Evolutionary conservation across 2,329 filamentous ascomycete species (phyloP).

Genomic region (Pseudomassariella vexata): DNA sequence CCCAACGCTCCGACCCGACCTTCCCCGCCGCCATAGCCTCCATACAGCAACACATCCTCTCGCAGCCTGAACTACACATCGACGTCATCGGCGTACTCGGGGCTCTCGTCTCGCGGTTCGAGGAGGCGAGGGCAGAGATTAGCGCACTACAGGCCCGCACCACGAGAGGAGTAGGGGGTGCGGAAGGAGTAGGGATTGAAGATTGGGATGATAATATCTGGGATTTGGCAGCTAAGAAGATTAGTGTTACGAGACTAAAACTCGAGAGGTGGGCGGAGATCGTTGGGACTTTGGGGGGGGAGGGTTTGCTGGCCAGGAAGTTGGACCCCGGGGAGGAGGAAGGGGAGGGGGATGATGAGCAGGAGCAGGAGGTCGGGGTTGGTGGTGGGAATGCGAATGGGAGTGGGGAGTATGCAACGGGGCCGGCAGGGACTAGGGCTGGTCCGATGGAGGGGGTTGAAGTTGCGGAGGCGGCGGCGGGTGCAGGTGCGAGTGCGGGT

Average conservation of each 20-base stretch:
- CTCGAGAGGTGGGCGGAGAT: slow-evolving; percentile 42
- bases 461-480: background rate
- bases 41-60: slow-evolving; percentile 34
- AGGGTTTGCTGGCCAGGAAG: slow-evolving; percentile 15
- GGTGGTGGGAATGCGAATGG: slow-evolving; percentile 3
- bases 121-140: slow-evolving; percentile 27
- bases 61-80: slow-evolving; percentile 37
- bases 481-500: background rate
- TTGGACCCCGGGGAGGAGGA: slow-evolving; percentile 2
- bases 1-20: slow-evolving; percentile 12
- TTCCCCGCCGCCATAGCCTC: slow-evolving; percentile 33
- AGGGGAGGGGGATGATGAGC: background rate
- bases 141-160: slow-evolving; percentile 19
- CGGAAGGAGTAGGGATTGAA: too few relatives aligned
- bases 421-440: slow-evolving; percentile 6
- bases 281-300: slow-evolving; percentile 26
- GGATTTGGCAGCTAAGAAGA: slow-evolving; percentile 41
- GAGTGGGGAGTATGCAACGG: background rate
- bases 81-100: slow-evolving; percentile 38
- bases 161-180: too few relatives aligned
- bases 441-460: slow-evolving; percentile 9
- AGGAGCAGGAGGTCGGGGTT: slow-evolving; percentile 1
- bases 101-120: slow-evolving; percentile 34
- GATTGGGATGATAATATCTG: slow-evolving; percentile 38
- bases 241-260: slow-evolving; percentile 39